Evolutionary conservation across 2,329 filamentous ascomycete species (phyloP).

Genomic region (Elsinoe arachidis): DNA sequence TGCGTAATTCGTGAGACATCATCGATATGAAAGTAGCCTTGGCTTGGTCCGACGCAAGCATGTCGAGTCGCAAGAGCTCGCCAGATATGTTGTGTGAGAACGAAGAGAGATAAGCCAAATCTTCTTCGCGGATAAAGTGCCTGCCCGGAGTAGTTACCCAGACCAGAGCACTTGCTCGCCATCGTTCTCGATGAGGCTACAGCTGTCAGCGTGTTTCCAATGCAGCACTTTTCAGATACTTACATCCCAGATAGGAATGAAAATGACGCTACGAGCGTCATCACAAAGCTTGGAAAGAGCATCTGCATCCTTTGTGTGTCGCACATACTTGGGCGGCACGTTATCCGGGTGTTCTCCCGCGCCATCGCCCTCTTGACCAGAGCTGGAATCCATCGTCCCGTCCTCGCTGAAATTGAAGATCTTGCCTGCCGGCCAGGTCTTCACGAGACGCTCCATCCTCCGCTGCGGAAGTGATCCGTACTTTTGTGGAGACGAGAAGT

Average conservation of each 20-base stretch:
- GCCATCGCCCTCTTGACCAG: slow-evolving; percentile 14
- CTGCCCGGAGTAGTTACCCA: slow-evolving; percentile 34
- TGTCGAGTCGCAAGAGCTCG: slow-evolving; percentile 31
- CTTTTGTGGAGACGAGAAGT: slow-evolving; percentile 14
- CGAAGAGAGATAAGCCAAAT: slow-evolving; percentile 30
- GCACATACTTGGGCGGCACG: background rate
- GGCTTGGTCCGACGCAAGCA: slow-evolving; percentile 34
- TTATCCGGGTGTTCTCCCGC: background rate
- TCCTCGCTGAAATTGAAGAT: slow-evolving; percentile 22
- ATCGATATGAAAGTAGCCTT: slow-evolving; percentile 45
- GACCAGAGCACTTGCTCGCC: slow-evolving; percentile 22
- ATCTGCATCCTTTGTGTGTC: background rate
- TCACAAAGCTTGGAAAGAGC: slow-evolving; percentile 27
- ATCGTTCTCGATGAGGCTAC: slow-evolving; percentile 9
- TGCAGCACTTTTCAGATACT: background rate
- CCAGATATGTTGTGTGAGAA: slow-evolving; percentile 33
- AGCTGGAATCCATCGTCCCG: slow-evolving; percentile 19
- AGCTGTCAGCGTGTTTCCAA: background rate
- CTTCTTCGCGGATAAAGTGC: slow-evolving; percentile 28
- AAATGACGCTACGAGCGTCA: slow-evolving; percentile 38
- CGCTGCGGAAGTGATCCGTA: slow-evolving; percentile 13
- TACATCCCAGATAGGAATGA: slow-evolving; percentile 43
- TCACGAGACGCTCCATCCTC: slow-evolving; percentile 17
- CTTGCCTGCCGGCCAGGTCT: slow-evolving; percentile 21
- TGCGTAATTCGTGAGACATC: slow-evolving; percentile 44